A percentile compares a stretch with the other conserved stretches of the same genome.
Evolutionary conservation across 2,329 filamentous ascomycete species (phyloP).

Genomic region (Fusarium paranaense): DNA sequence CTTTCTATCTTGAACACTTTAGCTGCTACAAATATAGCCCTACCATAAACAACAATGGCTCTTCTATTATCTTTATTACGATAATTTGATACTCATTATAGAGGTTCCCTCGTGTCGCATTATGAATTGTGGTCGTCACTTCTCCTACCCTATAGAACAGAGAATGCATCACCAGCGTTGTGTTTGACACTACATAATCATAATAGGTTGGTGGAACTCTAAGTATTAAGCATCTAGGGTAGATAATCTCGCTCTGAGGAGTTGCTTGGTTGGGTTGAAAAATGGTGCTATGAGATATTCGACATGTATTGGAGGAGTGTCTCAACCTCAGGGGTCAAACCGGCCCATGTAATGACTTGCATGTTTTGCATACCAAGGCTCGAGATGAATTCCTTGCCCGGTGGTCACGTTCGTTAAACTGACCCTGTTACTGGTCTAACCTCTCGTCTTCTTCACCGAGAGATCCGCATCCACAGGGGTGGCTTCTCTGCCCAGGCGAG

Average conservation of each 20-base stretch:
- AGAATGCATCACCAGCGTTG: neutral
- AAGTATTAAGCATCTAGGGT: too few relatives aligned
- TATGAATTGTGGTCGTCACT: neutral
- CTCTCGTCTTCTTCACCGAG: neutral
- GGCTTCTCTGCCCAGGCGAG: neutral
- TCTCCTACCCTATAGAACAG: neutral
- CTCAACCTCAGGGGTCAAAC: neutral
- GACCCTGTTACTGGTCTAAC: neutral
- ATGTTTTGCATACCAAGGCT: neutral
- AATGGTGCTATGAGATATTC: neutral
- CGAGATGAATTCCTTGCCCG: neutral
- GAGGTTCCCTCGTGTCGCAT: neutral
- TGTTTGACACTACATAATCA: neutral
- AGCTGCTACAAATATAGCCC: too few relatives aligned
- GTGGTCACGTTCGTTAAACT: neutral
- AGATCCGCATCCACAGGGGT: neutral
- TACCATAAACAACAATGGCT: fast-evolving
- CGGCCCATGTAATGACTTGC: neutral
- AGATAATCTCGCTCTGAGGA: too few relatives aligned
- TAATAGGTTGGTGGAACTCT: neutral
- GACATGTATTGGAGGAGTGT: neutral
- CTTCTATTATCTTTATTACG: neutral
- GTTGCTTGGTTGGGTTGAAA: neutral
- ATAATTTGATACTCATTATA: too few relatives aligned
- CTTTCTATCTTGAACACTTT: neutral